phyloP scores from a whole-genome alignment of 2,329 filamentous ascomycete genomes.

The Incumbomyces lentus region DNA sequence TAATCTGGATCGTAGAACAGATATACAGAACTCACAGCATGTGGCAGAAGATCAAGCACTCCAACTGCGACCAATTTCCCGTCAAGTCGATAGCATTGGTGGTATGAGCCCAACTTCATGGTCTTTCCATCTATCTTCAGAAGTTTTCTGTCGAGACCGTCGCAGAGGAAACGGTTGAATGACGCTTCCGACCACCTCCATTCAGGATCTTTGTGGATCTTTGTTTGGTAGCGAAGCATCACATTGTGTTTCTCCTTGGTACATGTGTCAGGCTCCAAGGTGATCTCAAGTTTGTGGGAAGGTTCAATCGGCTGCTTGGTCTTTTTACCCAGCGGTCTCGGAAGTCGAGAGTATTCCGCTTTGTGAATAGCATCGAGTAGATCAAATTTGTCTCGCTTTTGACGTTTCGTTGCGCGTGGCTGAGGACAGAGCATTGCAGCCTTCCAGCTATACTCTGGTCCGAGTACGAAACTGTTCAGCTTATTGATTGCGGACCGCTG shows the following conservation, averaged over 20 bases:
- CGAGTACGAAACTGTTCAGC: constrained; percentile 39
- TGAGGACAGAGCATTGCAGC: constrained; percentile 36
- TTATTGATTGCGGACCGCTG: constrained; percentile 39
- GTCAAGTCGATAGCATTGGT: constrained; percentile 42
- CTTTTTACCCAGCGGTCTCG: constrained; percentile 34
- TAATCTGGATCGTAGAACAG: constrained; percentile 51
- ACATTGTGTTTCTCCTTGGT: constrained; percentile 39
- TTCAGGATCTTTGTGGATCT: constrained; percentile 35
- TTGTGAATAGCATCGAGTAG: constrained; percentile 32
- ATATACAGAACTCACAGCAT: constrained; percentile 40
- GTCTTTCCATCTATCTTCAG: constrained; percentile 28
- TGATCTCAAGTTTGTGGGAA: constrained; percentile 39
- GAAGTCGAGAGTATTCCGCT: constrained; percentile 34
- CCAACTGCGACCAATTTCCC: constrained; percentile 39
- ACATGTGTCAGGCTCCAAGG: constrained; percentile 36
- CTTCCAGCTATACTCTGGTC: constrained; percentile 37
- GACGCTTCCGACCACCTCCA: constrained; percentile 34
- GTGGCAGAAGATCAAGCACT: constrained; percentile 38
- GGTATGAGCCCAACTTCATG: constrained; percentile 38
- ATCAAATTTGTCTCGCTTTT: constrained; percentile 35
- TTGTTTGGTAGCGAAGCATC: constrained; percentile 38
- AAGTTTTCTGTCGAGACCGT: constrained; percentile 32
- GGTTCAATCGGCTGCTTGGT: constrained; percentile 36
- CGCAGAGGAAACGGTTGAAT: constrained; percentile 39
- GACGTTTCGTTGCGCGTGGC: constrained; percentile 27